Percentiles rank a stretch among this genome's conserved stretches.
Conservation (phyloP, 2,329 filamentous ascomycete species). For the Thielaviopsis populi region DNA sequence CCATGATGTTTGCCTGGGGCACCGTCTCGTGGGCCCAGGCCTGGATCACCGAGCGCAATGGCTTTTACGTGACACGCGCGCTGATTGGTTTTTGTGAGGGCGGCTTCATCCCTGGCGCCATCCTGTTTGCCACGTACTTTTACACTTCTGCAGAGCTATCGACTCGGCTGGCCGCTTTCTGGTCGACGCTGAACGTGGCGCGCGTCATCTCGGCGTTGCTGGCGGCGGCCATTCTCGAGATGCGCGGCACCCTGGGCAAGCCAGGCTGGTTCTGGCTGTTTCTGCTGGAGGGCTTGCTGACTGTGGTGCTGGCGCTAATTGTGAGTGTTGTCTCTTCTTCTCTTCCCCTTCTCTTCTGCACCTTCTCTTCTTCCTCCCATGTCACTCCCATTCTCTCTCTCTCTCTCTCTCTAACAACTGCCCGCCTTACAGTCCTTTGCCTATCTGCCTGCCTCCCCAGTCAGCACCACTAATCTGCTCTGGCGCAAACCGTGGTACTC, state of each 20-base stretch:
- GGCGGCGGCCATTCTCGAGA: slow-evolving; percentile 51
- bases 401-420: slow-evolving; percentile 18
- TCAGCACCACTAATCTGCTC: slow-evolving; percentile 45
- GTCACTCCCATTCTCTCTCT: neutral
- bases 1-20: slow-evolving; percentile 34
- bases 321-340: neutral
- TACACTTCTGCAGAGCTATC: slow-evolving; percentile 56
- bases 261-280: slow-evolving; percentile 48
- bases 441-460: slow-evolving; percentile 49
- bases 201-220: slow-evolving; percentile 29
- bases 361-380: no score
- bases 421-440: slow-evolving; percentile 30
- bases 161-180: slow-evolving; percentile 52
- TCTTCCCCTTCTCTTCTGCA: neutral
- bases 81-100: slow-evolving; percentile 40
- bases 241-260: slow-evolving; percentile 42
- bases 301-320: slow-evolving; percentile 44
- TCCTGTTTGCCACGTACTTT: slow-evolving; percentile 56
- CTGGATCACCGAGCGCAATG: slow-evolving; percentile 32
- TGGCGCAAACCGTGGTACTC: slow-evolving; percentile 42
- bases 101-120: slow-evolving; percentile 44
- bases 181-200: slow-evolving; percentile 36
- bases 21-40: slow-evolving; percentile 32
- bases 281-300: slow-evolving; percentile 52
- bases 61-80: slow-evolving; percentile 37